Conservation (phyloP, 2,329 filamentous ascomycete genomes). For the Apiospora aurea region DNA sequence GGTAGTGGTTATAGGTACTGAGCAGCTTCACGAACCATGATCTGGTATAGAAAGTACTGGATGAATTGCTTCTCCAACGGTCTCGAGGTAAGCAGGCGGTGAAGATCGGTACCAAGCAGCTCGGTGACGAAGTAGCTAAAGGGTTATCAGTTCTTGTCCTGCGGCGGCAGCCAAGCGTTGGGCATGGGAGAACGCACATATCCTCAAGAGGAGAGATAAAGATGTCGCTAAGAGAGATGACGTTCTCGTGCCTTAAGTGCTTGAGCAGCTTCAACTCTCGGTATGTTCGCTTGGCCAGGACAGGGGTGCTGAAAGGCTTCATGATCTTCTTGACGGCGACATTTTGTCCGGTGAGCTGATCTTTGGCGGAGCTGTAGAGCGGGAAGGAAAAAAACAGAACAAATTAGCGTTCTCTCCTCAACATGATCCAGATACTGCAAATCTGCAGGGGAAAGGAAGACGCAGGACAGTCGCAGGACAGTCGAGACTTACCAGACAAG, state of each 20-base stretch:
- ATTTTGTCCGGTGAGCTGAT: constrained; percentile 95
- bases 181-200: constrained; percentile 70
- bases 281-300: constrained; percentile 96
- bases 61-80: constrained; percentile 99
- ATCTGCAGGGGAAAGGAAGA: constrained; percentile 18
- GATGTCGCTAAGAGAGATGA: constrained; percentile 98
- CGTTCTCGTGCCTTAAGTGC: constrained; percentile 95
- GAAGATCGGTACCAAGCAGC: constrained; percentile 93
- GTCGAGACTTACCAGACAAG: constrained; percentile 83
- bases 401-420: constrained; percentile 24
- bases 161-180: constrained; percentile 29
- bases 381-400: constrained; percentile 20
- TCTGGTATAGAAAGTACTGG: constrained; percentile 99
- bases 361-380: constrained; percentile 81
- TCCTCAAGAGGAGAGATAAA: constrained; percentile 99
- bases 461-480: not conserved
- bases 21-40: constrained; percentile 71
- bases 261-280: constrained; percentile 97
- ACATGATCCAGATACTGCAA: not conserved
- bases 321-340: constrained; percentile 99
- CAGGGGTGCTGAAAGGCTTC: constrained; percentile 99
- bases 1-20: not conserved
- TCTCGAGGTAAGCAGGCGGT: constrained; percentile 91
- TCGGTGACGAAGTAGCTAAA: constrained; percentile 96
- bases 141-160: constrained; percentile 26